Conservation (phyloP, 495 filamentous ascomycete species). For the Pseudoneurospora amorphoporcata region DNA sequence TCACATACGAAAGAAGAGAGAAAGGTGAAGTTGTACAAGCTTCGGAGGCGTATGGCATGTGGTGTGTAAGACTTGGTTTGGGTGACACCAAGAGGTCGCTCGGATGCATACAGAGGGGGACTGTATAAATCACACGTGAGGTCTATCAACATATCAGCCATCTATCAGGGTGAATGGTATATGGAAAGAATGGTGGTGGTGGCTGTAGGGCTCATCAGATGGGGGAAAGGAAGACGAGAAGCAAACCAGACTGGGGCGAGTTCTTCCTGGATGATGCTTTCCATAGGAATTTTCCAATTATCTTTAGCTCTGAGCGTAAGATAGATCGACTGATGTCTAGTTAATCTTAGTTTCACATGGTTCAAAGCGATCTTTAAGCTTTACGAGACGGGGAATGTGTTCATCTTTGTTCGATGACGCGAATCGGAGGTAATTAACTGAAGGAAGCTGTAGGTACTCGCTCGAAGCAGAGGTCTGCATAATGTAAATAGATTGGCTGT, state of each 20-base stretch:
- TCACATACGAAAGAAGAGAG: neutral
- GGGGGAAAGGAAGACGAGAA: neutral
- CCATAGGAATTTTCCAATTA: neutral
- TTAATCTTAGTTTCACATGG: neutral
- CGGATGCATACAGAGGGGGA: neutral
- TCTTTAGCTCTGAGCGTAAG: neutral
- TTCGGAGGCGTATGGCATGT: neutral
- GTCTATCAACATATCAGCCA: neutral
- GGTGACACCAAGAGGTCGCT: neutral
- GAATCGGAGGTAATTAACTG: neutral
- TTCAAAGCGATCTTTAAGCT: neutral
- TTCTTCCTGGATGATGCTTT: neutral
- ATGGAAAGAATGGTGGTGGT: neutral
- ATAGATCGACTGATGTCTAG: neutral
- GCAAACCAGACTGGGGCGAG: neutral
- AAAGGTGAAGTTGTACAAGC: neutral
- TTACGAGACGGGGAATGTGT: neutral
- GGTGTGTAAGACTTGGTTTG: neutral
- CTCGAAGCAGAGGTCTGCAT: neutral
- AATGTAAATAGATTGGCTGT: neutral
- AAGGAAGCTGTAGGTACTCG: neutral
- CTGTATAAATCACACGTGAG: neutral
- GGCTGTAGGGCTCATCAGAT: neutral
- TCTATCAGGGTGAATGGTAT: neutral
- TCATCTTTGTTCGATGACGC: neutral